Conservation (phyloP, 2,329 filamentous ascomycete species). For the Hypoxylon sp. region DNA sequence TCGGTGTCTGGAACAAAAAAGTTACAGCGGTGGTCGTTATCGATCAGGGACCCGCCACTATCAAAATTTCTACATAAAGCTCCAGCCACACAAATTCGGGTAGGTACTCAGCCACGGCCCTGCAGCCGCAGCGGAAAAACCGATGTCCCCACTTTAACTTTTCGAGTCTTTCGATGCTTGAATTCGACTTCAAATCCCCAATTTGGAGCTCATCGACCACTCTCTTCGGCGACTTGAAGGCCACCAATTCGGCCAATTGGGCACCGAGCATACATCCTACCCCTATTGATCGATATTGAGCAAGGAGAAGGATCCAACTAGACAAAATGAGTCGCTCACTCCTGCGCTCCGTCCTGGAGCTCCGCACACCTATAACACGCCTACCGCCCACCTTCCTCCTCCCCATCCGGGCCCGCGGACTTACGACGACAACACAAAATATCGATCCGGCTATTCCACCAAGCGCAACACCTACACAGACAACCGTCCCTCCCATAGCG, state of each 20-base stretch:
- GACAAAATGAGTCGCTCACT: slow-evolving; percentile 68
- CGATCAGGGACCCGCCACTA: slow-evolving; percentile 37
- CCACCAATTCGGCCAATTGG: slow-evolving; percentile 20
- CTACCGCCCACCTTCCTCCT: slow-evolving; percentile 66
- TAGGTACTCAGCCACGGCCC: neutral
- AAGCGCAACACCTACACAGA: slow-evolving; percentile 45
- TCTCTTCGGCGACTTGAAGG: slow-evolving; percentile 13
- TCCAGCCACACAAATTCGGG: slow-evolving; percentile 37
- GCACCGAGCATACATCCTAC: neutral
- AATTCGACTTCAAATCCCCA: slow-evolving; percentile 20
- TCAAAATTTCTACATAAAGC: slow-evolving; percentile 35
- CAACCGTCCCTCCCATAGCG: slow-evolving; percentile 32
- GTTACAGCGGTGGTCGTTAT: slow-evolving; percentile 40
- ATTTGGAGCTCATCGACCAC: slow-evolving; percentile 20
- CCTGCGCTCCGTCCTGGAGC: slow-evolving; percentile 73
- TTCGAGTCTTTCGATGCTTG: slow-evolving; percentile 23
- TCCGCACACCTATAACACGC: slow-evolving; percentile 61
- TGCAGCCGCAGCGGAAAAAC: slow-evolving; percentile 34
- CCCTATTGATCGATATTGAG: neutral
- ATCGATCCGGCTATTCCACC: slow-evolving; percentile 49
- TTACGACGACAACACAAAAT: slow-evolving; percentile 51
- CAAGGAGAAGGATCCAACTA: neutral
- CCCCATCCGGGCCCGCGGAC: slow-evolving; percentile 59
- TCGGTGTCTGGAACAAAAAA: slow-evolving; percentile 37
- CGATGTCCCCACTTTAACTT: slow-evolving; percentile 42